Conservation (phyloP, 257 asterid species). For the Gardenia jasminoides region DNA sequence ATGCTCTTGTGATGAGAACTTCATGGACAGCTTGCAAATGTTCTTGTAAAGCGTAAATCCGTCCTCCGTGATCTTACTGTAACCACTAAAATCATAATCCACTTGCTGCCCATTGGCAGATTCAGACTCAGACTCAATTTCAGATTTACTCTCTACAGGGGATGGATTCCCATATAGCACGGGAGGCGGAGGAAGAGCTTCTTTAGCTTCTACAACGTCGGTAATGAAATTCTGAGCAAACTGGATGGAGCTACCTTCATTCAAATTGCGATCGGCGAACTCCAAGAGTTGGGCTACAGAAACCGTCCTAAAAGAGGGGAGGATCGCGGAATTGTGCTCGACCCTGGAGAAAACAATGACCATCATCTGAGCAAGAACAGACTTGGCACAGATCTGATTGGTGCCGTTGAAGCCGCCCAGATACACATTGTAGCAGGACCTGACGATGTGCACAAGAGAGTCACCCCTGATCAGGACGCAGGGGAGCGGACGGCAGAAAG, state of each 20-base stretch:
- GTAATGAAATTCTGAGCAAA: conserved; percentile 73
- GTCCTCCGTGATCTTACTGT: conserved; percentile 86
- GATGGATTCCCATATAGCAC: not conserved
- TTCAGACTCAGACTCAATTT: conserved; percentile 17
- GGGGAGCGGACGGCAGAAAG: conserved; percentile 84
- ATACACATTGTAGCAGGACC: conserved; percentile 94
- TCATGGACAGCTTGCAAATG: conserved; percentile 95
- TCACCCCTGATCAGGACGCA: conserved; percentile 68
- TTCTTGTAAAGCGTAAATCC: conserved; percentile 89
- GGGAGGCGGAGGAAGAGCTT: conserved; percentile 41
- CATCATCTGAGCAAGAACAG: conserved; percentile 97
- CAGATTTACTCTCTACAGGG: not conserved
- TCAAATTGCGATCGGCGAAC: conserved; percentile 87
- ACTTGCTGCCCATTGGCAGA: conserved; percentile 29
- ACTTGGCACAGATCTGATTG: conserved; percentile 98
- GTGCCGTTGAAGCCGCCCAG: conserved; percentile 92
- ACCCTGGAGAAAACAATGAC: conserved; percentile 78
- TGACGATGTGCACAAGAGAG: conserved; percentile 72
- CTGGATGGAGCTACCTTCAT: conserved; percentile 86
- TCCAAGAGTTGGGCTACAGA: conserved; percentile 78
- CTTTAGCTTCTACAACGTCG: conserved; percentile 76
- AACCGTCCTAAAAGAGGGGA: conserved; percentile 49
- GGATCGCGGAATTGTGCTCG: conserved; percentile 62
- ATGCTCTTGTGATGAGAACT: conserved; percentile 82
- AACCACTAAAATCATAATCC: conserved; percentile 43